A percentile compares a stretch with the other conserved stretches of the same genome.
phyloP scores from a whole-genome alignment of 371 early-diverging fungal genomes.

The Mortierella sp. region DNA sequence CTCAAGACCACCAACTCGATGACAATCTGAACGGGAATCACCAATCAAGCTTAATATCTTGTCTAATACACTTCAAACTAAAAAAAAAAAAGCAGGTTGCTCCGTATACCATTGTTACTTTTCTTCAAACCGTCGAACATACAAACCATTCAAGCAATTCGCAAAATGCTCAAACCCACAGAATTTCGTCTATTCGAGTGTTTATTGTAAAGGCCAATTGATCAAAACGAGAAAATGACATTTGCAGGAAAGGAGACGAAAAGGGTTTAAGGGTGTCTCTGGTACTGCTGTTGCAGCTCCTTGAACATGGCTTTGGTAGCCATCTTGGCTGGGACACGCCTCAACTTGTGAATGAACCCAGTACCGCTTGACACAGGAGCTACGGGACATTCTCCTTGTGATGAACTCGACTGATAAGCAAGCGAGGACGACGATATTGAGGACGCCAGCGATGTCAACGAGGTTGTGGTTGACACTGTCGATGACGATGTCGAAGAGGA shows the following conservation, averaged over 20 bases:
- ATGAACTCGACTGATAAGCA: background rate
- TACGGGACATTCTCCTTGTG: background rate
- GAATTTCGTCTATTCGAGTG: too few species aligned
- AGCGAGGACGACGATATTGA: background rate
- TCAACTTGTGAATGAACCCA: slow-evolving; percentile 34
- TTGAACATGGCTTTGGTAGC: slow-evolving; percentile 58
- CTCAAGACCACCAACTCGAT: too few species aligned
- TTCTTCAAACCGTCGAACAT: too few species aligned
- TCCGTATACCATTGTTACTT: too few species aligned
- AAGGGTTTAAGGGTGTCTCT: slow-evolving; percentile 2
- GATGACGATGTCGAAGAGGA: background rate
- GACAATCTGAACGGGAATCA: too few species aligned
- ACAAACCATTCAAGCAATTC: too few species aligned
- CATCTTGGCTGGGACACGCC: slow-evolving; percentile 53
- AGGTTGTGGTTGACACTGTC: background rate
- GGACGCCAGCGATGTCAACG: background rate
- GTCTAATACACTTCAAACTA: too few species aligned
- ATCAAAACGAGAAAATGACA: background rate
- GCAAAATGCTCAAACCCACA: background rate
- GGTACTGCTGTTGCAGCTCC: slow-evolving; percentile 40
- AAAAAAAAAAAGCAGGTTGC: too few species aligned
- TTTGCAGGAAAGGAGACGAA: background rate
- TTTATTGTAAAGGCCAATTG: background rate
- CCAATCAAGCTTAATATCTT: too few species aligned
- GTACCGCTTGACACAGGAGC: background rate